Conservation (phyloP, 2,329 filamentous ascomycete species). For the Phaeosphaeriaceae sp. region DNA sequence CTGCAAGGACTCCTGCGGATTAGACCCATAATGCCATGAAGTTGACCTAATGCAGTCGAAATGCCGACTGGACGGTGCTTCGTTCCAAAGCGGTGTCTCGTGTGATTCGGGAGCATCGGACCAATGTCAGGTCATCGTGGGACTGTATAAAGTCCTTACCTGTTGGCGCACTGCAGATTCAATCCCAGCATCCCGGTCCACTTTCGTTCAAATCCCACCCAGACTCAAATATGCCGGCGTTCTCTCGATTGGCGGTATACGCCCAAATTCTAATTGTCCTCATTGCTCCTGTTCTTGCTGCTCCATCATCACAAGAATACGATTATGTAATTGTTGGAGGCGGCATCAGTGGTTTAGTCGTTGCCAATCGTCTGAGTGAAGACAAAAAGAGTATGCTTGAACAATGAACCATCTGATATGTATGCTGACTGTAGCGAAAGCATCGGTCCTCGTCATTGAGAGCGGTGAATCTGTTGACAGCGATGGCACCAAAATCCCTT, state of each 20-base stretch:
- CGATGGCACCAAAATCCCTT: conserved; percentile 33
- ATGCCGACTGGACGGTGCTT: conserved; percentile 6
- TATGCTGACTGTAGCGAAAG: conserved; percentile 10
- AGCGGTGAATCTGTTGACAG: conserved; percentile 33
- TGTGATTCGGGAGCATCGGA: conserved; percentile 14
- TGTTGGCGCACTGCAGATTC: conserved; percentile 10
- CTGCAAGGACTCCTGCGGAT: neutral
- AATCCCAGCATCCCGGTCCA: conserved; percentile 11
- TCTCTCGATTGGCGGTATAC: conserved; percentile 35
- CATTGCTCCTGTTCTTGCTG: conserved; percentile 25
- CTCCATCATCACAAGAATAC: conserved; percentile 20
- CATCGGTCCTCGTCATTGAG: conserved; percentile 37
- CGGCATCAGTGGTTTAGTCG: conserved; percentile 37
- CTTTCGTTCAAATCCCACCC: conserved; percentile 24
- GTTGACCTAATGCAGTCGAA: conserved; percentile 13
- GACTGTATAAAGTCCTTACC: conserved; percentile 27
- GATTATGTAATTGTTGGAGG: conserved; percentile 45
- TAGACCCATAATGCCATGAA: neutral
- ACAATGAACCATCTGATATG: neutral
- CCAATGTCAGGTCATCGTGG: conserved; percentile 18
- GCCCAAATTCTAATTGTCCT: conserved; percentile 32
- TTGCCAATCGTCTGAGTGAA: conserved; percentile 38
- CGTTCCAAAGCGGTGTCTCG: conserved; percentile 8
- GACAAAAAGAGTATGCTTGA: conserved; percentile 25
- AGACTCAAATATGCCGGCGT: conserved; percentile 30